Percentiles rank a stretch among this genome's conserved stretches.
phyloP scores from a whole-genome alignment of 1,139 yeast species.

The Yamadazyma kanchanaburiensis region DNA sequence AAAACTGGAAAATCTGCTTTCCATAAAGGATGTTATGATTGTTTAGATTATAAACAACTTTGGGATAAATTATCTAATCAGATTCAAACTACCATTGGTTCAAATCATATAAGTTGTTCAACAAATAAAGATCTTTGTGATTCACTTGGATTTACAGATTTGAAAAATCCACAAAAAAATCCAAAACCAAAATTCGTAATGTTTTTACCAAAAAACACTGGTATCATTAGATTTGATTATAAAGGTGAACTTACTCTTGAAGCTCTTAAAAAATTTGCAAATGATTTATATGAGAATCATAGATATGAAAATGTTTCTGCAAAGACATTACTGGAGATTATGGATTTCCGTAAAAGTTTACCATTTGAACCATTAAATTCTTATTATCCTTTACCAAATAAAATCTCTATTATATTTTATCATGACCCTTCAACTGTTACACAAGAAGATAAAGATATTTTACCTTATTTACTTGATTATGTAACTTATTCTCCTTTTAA shows the following conservation, averaged over 20 bases:
- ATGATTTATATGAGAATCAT: conserved; percentile 30
- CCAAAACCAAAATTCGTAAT: conserved; percentile 28
- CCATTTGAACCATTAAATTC: conserved; percentile 29
- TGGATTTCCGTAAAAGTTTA: conserved; percentile 35
- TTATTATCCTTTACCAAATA: conserved; percentile 41
- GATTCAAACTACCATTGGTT: conserved; percentile 36
- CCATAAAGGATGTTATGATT: conserved; percentile 39
- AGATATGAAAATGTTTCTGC: conserved; percentile 39
- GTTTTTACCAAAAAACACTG: conserved; percentile 40
- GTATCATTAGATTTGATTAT: conserved; percentile 34
- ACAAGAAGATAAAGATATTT: conserved; percentile 57
- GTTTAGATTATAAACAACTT: conserved; percentile 45
- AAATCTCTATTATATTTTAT: conserved; percentile 49
- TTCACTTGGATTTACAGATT: conserved; percentile 39
- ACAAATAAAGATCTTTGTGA: conserved; percentile 48
- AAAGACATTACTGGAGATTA: conserved; percentile 34
- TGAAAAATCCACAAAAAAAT: conserved; percentile 15
- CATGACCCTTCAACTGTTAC: conserved; percentile 51
- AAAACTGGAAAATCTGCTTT: conserved; percentile 34
- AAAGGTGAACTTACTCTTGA: conserved; percentile 22
- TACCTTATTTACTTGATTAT: conserved; percentile 58
- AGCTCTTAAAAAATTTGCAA: conserved; percentile 31
- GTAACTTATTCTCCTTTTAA: conserved; percentile 52
- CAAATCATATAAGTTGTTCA: conserved; percentile 60
- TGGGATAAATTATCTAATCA: conserved; percentile 61